Evolutionary conservation across 768 basidiomycete species (phyloP), one percentile per base, ranked within the genome.

Genomic region (Boletus sp.): DNA sequence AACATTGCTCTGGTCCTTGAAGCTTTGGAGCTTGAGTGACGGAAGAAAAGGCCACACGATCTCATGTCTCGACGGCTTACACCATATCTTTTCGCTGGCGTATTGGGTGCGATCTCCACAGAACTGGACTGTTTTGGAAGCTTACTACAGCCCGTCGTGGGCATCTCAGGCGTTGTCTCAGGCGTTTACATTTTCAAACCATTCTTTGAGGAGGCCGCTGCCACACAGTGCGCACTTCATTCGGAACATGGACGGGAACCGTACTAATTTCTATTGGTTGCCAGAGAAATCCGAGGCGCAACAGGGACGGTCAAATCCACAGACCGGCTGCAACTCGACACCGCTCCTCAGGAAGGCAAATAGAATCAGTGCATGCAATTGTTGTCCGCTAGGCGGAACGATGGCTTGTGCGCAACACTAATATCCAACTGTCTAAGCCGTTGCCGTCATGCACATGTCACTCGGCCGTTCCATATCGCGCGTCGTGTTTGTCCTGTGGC

Each of bases 101-200:
- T 76, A 41, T 76, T 84, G 64, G 87, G 87, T 86, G 62, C 50
- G 57, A 42, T 17, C 19, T 50, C 47, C 52, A 21, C 5, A 4
- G 30, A 46, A 47, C 13, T 32, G 8, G 45, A 14, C 17, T 6
- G 7, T 45, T 34, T 43, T n/a, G 10, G 23, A 30, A 37, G 43
- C 53, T 64, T 10, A 54, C 45, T n/a, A 23, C 39, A 10, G 34
- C 35, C 10, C 25, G 14, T 21, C 42, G 48, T 30, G 3, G 25
- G 25, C 42, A 19, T 54, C 47, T 14, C 57, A 87, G 86, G 86
- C 30, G 66, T 85, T 47, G 59, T 76, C 27, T 85, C 86, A 13
- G 86, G 86, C 9, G 64, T 85, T 21, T 87, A 87, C 64, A 82
- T 87, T 49, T 87, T 87, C 71, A 77, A 79, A 61, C 85, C 85